phyloP scores from a whole-genome alignment of 768 basidiomycete species.

The Pholiota microspora region DNA sequence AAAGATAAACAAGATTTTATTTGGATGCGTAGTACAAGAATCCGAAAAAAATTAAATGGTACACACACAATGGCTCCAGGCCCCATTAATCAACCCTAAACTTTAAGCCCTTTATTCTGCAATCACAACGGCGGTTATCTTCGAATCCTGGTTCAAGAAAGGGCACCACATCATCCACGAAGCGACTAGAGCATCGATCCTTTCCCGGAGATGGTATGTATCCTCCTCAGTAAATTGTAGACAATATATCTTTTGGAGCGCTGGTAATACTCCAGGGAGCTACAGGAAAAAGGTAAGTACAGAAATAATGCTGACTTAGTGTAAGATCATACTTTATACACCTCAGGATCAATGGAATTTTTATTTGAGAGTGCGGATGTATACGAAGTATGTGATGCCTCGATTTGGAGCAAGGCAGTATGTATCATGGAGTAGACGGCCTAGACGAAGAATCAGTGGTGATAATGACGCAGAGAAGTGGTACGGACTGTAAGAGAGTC shows the following conservation, averaged over 20 bases:
- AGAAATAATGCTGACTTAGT: no score
- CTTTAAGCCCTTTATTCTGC: no score
- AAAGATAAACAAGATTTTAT: no score
- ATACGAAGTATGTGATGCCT: conserved; percentile 20
- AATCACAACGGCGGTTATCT: no score
- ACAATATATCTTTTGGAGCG: conserved; percentile 16
- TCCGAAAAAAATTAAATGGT: no score
- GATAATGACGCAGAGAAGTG: not conserved
- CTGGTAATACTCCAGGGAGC: conserved; percentile 26
- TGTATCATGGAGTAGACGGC: conserved; percentile 22
- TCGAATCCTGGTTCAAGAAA: conserved; percentile 14
- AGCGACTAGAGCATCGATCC: conserved; percentile 17
- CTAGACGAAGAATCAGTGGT: conserved; percentile 6
- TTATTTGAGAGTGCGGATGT: conserved; percentile 7
- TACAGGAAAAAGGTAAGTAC: not conserved
- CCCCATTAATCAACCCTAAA: no score
- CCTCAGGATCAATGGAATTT: conserved; percentile 15
- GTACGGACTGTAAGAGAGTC: conserved; percentile 22
- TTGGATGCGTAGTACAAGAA: no score
- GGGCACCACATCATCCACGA: conserved; percentile 19
- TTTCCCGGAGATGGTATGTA: conserved; percentile 17
- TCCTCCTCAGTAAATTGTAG: conserved; percentile 23
- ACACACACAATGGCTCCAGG: no score
- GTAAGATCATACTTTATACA: not conserved
- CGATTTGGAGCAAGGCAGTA: conserved; percentile 18